These are phyloP conservation scores for Exophiala calicioides DNA, from an alignment of 2,329 filamentous ascomycete species.

Conservation along the genomic window DNA sequence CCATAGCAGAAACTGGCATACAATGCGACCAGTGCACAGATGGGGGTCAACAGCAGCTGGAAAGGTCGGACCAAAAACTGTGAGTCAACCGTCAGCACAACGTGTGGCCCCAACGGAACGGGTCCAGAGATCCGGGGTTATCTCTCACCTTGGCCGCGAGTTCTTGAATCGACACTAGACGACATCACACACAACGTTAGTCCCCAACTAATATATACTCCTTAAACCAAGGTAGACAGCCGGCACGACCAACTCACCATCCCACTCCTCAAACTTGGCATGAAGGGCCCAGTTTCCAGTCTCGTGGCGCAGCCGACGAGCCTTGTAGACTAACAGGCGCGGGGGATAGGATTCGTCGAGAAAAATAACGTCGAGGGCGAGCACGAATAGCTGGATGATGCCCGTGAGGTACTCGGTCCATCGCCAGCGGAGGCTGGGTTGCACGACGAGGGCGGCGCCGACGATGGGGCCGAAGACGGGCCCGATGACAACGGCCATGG, in stretches of 20 bases:
- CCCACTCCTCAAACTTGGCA: conserved; percentile 42
- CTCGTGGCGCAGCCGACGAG: conserved; percentile 50
- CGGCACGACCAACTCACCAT: too few relatives aligned
- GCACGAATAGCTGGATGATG: conserved; percentile 63
- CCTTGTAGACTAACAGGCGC: conserved; percentile 54
- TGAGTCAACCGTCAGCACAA: conserved; percentile 6
- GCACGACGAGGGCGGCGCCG: conserved; percentile 62
- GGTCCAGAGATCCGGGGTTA: too few relatives aligned
- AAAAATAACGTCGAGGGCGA: conserved; percentile 53
- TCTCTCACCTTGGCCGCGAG: conserved; percentile 44
- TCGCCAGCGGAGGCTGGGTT: conserved; percentile 59
- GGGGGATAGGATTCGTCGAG: conserved; percentile 62
- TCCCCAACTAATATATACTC: too few relatives aligned
- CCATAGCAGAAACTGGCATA: conserved; percentile 57
- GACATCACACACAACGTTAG: too few relatives aligned
- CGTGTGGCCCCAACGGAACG: neutral
- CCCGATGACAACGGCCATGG: conserved; percentile 44
- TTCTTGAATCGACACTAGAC: conserved; percentile 40
- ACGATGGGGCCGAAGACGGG: conserved; percentile 55
- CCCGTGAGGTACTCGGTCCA: conserved; percentile 67
- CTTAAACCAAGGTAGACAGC: too few relatives aligned
- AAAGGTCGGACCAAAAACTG: conserved; percentile 51
- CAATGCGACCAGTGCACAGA: conserved; percentile 47
- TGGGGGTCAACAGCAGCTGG: conserved; percentile 54
- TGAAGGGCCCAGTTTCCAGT: conserved; percentile 50